Base-by-base conservation (phyloP, 352 stramenopile genomes). In the Pythium folliculosum region DNA sequence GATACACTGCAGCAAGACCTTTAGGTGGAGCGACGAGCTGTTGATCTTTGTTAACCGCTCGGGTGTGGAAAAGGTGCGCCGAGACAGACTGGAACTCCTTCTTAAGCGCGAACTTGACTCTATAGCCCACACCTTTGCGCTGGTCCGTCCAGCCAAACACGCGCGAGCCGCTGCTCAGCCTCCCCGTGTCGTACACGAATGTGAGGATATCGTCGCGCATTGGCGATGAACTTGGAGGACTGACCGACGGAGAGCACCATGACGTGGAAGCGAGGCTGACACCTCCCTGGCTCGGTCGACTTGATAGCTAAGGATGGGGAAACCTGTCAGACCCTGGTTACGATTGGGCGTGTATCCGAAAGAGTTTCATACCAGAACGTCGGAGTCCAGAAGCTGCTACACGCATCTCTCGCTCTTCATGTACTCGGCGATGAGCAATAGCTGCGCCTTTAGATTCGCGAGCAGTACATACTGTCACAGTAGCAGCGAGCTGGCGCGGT, bases 141-240 rank as follows among this genome's bases (percentile, higher is more conserved):
- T 88, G 71, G 47, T 91, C 81, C 17, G 77, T 87, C 81, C 82
- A 91, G 8, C 82, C 82, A 60, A 89, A 77, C 13, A 91, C 76
- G 5, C 72, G 63, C 32, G 72, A 77, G 0, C 82, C 82, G 27
- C 76, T 79, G 49, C 77, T 89, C 2, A 82, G 69, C 61, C 86
- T 91, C 17, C 77, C 54, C 0, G 73, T 66, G 16, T 69, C 76
- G 51, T 76, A 61, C 10, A 65, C 75, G 53, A 91, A 89, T 38
- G 67, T 59, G 17, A 91, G 49, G 50, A 91, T 75, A 61, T 91
- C 82, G 52, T 80, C 77, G 1, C 62, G 78, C 13, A 76, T 70
- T 58, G 21, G 79, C 72, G 50, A 91, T 78, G 38, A 88, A 52
- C 62, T 76, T 68, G 4, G 71, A 67, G 60, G 86, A 91, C 47